phyloP scores from a whole-genome alignment of 2,329 filamentous ascomycete species.

The Sporothrix dimorphospora region DNA sequence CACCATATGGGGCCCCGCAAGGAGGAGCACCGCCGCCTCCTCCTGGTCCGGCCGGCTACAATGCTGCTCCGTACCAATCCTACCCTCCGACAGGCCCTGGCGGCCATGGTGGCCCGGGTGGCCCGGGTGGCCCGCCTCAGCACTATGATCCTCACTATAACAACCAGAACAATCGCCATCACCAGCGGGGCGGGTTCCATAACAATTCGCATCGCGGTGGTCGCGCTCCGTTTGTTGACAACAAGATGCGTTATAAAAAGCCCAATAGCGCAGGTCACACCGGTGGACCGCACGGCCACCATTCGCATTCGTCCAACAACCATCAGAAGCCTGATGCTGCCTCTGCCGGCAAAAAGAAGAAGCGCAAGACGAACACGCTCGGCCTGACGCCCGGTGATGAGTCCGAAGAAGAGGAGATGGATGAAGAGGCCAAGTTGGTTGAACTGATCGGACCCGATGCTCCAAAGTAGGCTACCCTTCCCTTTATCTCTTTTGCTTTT shows the following conservation, averaged over 20 bases:
- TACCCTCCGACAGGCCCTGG: slow-evolving; percentile 45
- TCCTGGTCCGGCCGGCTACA: slow-evolving; percentile 38
- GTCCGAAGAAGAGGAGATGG: slow-evolving; percentile 68
- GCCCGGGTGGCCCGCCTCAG: slow-evolving; percentile 35
- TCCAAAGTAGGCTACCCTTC: slow-evolving; percentile 52
- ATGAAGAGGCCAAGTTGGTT: slow-evolving; percentile 66
- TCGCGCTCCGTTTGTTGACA: slow-evolving; percentile 45
- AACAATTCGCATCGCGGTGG: slow-evolving; percentile 37
- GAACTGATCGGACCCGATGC: slow-evolving; percentile 60
- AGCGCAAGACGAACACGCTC: slow-evolving; percentile 71
- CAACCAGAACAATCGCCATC: slow-evolving; percentile 40
- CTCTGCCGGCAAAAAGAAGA: slow-evolving; percentile 66
- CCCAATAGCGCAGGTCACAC: not conserved
- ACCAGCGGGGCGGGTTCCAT: slow-evolving; percentile 48
- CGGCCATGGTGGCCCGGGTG: slow-evolving; percentile 36
- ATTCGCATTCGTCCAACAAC: slow-evolving; percentile 34
- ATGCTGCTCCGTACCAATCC: slow-evolving; percentile 42
- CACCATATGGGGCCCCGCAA: slow-evolving; percentile 39
- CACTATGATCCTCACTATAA: slow-evolving; percentile 41
- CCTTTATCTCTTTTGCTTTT: not conserved
- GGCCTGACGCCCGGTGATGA: slow-evolving; percentile 70
- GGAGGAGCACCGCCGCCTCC: slow-evolving; percentile 30
- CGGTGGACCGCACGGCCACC: slow-evolving; percentile 35
- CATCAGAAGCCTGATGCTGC: slow-evolving; percentile 58
- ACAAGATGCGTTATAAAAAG: slow-evolving; percentile 44